phyloP scores from a whole-genome alignment of 441 rosid genomes.

The Pelargonium myrrhifolium region DNA sequence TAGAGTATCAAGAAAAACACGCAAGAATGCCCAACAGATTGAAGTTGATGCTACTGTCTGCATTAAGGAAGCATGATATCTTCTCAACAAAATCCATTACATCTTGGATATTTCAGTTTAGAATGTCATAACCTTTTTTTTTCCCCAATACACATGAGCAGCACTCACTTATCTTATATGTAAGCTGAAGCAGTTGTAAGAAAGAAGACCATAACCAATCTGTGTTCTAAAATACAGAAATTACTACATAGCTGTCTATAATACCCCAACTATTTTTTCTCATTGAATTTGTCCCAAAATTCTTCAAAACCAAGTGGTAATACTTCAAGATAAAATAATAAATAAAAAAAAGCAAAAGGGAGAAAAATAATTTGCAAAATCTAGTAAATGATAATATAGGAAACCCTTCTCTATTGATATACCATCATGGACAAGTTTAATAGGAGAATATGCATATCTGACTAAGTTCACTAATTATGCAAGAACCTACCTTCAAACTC shows the following conservation, averaged over 20 bases:
- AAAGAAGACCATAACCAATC: neutral
- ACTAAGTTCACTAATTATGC: neutral
- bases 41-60: constrained; percentile 2
- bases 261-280: neutral
- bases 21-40: neutral
- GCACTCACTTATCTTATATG: neutral
- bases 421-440: neutral
- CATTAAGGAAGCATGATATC: neutral
- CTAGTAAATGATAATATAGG: neutral
- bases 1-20: neutral
- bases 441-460: constrained; percentile 13
- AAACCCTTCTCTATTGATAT: neutral
- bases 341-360: too few relatives aligned
- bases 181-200: neutral
- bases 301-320: too few relatives aligned
- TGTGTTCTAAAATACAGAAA: neutral
- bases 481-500: constrained; percentile 64
- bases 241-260: neutral
- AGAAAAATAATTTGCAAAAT: neutral
- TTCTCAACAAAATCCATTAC: neutral
- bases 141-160: neutral
- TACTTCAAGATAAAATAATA: too few relatives aligned
- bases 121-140: neutral
- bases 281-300: neutral
- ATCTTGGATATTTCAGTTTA: neutral